phyloP scores from a whole-genome alignment of 1,139 yeast species.

The Blastobotrys apis region DNA sequence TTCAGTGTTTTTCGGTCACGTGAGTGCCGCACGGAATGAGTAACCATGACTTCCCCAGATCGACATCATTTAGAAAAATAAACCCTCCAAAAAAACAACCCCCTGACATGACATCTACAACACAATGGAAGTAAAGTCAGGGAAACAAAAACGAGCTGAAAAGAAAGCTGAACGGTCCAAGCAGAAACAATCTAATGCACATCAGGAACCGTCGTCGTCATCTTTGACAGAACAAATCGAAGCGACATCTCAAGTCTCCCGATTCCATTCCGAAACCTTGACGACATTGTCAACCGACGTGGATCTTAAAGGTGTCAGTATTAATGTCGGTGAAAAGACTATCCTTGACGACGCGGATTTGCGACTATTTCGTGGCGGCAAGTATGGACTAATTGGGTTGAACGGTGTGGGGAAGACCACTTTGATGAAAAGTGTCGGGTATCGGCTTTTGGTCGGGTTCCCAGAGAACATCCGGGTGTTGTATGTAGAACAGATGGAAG shows the following conservation, averaged over 20 bases:
- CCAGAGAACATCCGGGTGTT: constrained; percentile 12
- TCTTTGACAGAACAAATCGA: neutral
- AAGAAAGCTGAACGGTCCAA: constrained; percentile 5
- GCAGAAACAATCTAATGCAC: neutral
- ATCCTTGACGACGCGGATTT: constrained; percentile 9
- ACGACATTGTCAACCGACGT: constrained; percentile 13
- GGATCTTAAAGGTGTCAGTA: constrained; percentile 11
- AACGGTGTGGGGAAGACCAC: constrained; percentile 98
- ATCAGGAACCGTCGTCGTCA: neutral
- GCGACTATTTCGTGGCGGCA: constrained; percentile 10
- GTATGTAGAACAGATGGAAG: constrained; percentile 15
- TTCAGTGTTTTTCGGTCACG: too few relatives aligned
- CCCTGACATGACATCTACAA: too few relatives aligned
- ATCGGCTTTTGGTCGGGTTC: constrained; percentile 9
- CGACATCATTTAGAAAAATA: too few relatives aligned
- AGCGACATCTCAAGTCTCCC: constrained; percentile 13
- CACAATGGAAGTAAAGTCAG: too few relatives aligned
- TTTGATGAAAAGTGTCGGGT: constrained; percentile 54
- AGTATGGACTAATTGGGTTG: constrained; percentile 88
- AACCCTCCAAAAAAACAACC: too few relatives aligned
- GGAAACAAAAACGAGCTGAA: constrained; percentile 6
- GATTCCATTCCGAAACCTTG: constrained; percentile 14
- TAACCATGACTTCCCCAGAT: too few relatives aligned
- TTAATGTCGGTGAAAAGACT: constrained; percentile 9
- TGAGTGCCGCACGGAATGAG: too few relatives aligned